Percentiles rank a stretch among this genome's conserved stretches.
Conservation (phyloP, 75 land plant species). For the Picea sitchensis region DNA sequence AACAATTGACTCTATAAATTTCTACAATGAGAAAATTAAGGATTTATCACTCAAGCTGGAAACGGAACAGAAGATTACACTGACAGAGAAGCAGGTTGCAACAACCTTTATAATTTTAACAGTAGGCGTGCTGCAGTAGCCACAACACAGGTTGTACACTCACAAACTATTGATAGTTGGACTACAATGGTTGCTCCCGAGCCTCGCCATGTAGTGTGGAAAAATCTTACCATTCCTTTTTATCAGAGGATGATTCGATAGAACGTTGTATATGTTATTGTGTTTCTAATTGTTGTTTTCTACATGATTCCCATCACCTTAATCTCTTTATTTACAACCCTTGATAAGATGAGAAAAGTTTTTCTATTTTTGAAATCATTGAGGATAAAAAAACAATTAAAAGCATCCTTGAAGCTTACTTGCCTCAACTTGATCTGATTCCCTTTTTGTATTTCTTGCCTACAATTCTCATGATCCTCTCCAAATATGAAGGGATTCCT, state of each 20-base stretch:
- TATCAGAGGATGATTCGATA: slow-evolving; percentile 30
- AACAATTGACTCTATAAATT: slow-evolving; percentile 62
- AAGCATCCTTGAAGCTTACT: too few relatives aligned
- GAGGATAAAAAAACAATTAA: not conserved
- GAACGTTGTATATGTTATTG: too few relatives aligned
- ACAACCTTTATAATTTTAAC: slow-evolving; percentile 41
- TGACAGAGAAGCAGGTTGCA: slow-evolving; percentile 46
- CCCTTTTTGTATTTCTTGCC: too few relatives aligned
- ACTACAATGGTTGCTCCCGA: slow-evolving; percentile 77
- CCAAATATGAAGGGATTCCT: slow-evolving; percentile 71
- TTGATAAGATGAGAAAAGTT: slow-evolving; percentile 50
- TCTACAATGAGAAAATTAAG: too few relatives aligned
- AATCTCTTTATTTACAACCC: slow-evolving; percentile 73
- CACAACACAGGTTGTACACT: slow-evolving; percentile 70
- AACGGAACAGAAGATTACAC: slow-evolving; percentile 48
- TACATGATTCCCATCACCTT: slow-evolving; percentile 87
- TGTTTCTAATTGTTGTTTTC: slow-evolving; percentile 44
- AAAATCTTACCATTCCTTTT: slow-evolving; percentile 41
- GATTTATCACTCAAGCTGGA: slow-evolving; percentile 28
- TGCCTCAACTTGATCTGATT: too few relatives aligned
- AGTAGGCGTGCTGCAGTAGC: slow-evolving; percentile 60
- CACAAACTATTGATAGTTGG: slow-evolving; percentile 60
- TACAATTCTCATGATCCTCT: not conserved
- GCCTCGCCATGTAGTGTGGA: slow-evolving; percentile 76
- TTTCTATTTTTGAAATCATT: slow-evolving; percentile 68